Base-by-base conservation (phyloP, 257 asterid genomes). In the Petrea volubilis region DNA sequence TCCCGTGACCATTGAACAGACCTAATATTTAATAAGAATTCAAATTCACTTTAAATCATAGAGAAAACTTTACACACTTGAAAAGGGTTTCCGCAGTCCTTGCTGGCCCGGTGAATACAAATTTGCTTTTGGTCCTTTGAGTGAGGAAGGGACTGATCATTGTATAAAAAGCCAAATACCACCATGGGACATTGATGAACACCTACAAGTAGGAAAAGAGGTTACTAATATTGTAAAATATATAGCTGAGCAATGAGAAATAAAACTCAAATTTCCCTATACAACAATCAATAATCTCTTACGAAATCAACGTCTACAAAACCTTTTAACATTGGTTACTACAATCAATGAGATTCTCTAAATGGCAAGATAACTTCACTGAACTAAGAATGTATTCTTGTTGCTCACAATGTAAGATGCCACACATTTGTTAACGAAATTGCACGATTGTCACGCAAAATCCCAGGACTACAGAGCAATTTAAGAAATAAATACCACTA, bases 151-250 rank as follows among this genome's bases (percentile, higher is more conserved):
- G 97, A 78, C 96, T 84, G 79, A 94, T 91, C 97, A 91, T 81
- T 18, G 87, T 87, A 44, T 89, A 84, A 84, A 86, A 89, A 60
- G 97, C 97, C 81, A 94, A 56, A 77, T 94, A 88, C 99, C 99
- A 94, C 99, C 99, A 91, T 1, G 99, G 99, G 23, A 91, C 99
- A 38, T 94, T 94, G 84, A 93, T 85, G 84, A 90, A 90, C 65
- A 93, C 96, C 97, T 92, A 64, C 14, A 75, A 66, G 21, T 46
- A 79, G 14, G 59, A 50, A 78, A 61, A 12, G n/a, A 25, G 9
- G 51, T 49, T 38, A 72, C 3, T 5, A 23, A 6, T 31, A 47
- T 23, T 25, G 50, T 20, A 15, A 5, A 15, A 14, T 21, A 60
- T n/a, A 51, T 52, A 28, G 31, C 20, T 38, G 29, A 14, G 44